A percentile compares a stretch with the other conserved stretches of the same genome.
Conservation (phyloP, 306 rosid genomes). For the Castanea crenata region DNA sequence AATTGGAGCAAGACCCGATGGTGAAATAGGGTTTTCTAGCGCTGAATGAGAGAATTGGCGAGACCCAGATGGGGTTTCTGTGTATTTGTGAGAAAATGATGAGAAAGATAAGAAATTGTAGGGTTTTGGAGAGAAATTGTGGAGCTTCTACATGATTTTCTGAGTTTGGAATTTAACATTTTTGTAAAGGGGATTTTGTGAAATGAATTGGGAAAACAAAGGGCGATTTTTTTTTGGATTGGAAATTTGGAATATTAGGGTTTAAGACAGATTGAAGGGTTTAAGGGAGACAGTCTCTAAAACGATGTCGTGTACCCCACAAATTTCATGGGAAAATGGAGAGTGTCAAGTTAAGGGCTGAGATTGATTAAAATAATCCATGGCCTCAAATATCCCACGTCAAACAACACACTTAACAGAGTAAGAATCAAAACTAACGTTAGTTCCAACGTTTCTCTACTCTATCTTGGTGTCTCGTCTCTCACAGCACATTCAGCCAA, state of each 20-base stretch:
- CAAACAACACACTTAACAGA: too few species aligned
- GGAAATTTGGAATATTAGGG: not conserved
- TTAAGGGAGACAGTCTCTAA: not conserved
- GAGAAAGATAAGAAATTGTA: not conserved
- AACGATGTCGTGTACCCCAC: not conserved
- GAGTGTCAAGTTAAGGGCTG: too few species aligned
- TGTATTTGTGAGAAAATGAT: conserved; percentile 7
- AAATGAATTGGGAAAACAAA: not conserved
- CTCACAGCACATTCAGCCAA: too few species aligned
- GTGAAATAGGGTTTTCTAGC: not conserved
- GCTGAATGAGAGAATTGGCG: conserved; percentile 23
- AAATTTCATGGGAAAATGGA: too few species aligned
- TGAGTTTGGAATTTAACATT: conserved; percentile 31
- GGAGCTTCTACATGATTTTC: conserved; percentile 29
- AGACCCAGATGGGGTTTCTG: conserved; percentile 20
- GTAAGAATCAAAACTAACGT: too few species aligned
- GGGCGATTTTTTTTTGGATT: not conserved
- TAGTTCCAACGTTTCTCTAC: too few species aligned
- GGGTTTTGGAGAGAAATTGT: not conserved
- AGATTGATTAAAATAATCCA: too few species aligned
- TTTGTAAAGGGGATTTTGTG: not conserved
- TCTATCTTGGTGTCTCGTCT: too few species aligned
- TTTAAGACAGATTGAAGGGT: not conserved
- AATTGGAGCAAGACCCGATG: conserved; percentile 1
- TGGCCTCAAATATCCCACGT: too few species aligned